Base-by-base conservation (phyloP, 306 rosid genomes). In the Trifolium fragiferum region DNA sequence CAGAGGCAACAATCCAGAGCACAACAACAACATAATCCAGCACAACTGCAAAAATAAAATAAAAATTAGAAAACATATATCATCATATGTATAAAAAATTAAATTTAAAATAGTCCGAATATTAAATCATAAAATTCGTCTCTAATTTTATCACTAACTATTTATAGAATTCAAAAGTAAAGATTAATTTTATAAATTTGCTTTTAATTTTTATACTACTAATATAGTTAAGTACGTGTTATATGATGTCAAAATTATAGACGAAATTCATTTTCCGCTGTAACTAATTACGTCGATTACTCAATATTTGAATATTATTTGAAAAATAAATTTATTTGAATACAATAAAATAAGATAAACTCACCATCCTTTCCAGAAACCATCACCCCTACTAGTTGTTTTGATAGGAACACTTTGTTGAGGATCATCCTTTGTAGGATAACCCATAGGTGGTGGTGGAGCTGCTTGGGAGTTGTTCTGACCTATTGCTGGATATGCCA, bases 361-460 rank as follows among this genome's bases (percentile, higher is more conserved):
- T 75, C 8, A 87, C 91, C 91, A 87, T 76, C 91, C 91, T 54
- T 84, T 78, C 87, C 87, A 87, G 21, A 87, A 87, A 33, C 89
- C 91, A 7, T 87, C 90, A 67, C 91, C 91, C 61, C 75, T 87
- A 21, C 55, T 30, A 10, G 82, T 82, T 72, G 85, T 82, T 32
- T 53, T 13, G 20, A 69, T 30, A 2, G 88, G 78, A 70, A 64
- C 70, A 78, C 40, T 58, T 57, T 70, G 82, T 30, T 78, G 78
- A 7, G 75, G 46, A 7, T 4, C 78, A 80, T 84, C 78, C 15
- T 73, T 80, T 8, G 83, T 47, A 19, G 87, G 85, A 10, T 84
- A 84, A 2, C 85, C 87, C 78, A 80, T 47, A 0, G 87, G 85
- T 49, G 87, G 87, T 41, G 85, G 87, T 38, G 83, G 73, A 40